phyloP scores from a whole-genome alignment of 1,139 yeast genomes.

The Ogataea hybrid region DNA sequence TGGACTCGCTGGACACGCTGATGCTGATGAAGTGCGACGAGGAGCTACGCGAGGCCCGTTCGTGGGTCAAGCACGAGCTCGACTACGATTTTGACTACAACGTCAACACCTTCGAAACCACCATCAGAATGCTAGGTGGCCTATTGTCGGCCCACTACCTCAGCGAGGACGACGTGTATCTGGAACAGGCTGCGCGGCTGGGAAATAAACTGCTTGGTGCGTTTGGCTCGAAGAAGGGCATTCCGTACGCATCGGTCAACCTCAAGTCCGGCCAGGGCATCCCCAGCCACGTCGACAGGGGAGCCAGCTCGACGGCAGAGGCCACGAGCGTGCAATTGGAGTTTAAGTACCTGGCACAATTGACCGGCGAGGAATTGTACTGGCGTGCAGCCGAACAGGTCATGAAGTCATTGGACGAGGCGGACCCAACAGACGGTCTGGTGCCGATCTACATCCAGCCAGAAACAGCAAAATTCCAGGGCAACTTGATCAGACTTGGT shows the following conservation, averaged over 20 bases:
- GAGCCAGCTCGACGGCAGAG: conserved; percentile 85
- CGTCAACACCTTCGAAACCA: conserved; percentile 88
- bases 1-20: conserved; percentile 84
- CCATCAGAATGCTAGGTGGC: conserved; percentile 94
- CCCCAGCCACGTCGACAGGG: conserved; percentile 61
- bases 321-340: conserved; percentile 87
- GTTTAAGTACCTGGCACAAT: conserved; percentile 74
- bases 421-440: conserved; percentile 66
- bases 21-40: conserved; percentile 73
- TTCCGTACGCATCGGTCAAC: conserved; percentile 82
- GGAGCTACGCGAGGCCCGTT: conserved; percentile 61
- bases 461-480: conserved; percentile 67
- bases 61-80: conserved; percentile 69
- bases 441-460: conserved; percentile 82
- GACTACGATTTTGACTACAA: conserved; percentile 64
- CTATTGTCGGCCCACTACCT: conserved; percentile 77
- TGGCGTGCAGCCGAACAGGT: conserved; percentile 80
- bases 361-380: conserved; percentile 76
- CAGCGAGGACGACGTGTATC: conserved; percentile 64
- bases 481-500: conserved; percentile 70
- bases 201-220: conserved; percentile 58
- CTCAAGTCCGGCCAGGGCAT: conserved; percentile 60
- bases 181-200: conserved; percentile 71
- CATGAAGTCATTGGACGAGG: conserved; percentile 63
- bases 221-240: conserved; percentile 60